Conservation (phyloP, 352 stramenopile species). For the Globisporangium cederbergense region DNA sequence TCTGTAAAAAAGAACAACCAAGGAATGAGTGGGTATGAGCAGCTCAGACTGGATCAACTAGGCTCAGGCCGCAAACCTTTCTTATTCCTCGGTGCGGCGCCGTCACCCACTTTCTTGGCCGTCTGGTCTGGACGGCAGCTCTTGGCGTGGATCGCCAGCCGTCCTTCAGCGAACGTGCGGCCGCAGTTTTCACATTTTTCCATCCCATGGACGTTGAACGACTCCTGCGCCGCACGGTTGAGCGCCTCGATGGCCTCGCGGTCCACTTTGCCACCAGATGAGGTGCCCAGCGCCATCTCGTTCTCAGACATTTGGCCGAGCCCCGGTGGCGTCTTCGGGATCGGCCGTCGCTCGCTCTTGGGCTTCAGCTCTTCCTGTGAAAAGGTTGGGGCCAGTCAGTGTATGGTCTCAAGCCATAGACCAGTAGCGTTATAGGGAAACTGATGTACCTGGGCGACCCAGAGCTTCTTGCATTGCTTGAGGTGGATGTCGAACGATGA, state of each 20-base stretch:
- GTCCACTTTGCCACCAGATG: slow-evolving; percentile 24
- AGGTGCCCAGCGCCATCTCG: slow-evolving; percentile 9
- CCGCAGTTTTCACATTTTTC: slow-evolving; percentile 77
- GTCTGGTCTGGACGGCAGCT: slow-evolving; percentile 48
- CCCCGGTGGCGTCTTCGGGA: slow-evolving; percentile 63
- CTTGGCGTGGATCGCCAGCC: slow-evolving; percentile 64
- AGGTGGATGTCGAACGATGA: slow-evolving; percentile 84
- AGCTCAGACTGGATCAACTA: too few relatives aligned
- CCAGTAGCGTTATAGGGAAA: neutral
- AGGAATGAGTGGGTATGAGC: neutral
- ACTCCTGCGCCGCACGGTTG: slow-evolving; percentile 58
- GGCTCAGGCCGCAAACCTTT: slow-evolving; percentile 27
- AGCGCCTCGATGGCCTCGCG: slow-evolving; percentile 65
- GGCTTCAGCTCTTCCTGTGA: slow-evolving; percentile 67
- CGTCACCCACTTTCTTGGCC: slow-evolving; percentile 46
- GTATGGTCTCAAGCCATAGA: neutral
- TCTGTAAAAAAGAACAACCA: neutral
- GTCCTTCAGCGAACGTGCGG: slow-evolving; percentile 68
- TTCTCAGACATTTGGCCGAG: slow-evolving; percentile 26
- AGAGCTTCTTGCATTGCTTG: slow-evolving; percentile 85
- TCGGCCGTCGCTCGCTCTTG: slow-evolving; percentile 44
- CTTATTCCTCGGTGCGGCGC: slow-evolving; percentile 49
- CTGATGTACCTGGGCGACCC: slow-evolving; percentile 44
- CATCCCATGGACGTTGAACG: slow-evolving; percentile 74
- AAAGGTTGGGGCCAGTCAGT: too few relatives aligned